Conservation (phyloP, 2,329 filamentous ascomycete species). For the Fusarium sp. region DNA sequence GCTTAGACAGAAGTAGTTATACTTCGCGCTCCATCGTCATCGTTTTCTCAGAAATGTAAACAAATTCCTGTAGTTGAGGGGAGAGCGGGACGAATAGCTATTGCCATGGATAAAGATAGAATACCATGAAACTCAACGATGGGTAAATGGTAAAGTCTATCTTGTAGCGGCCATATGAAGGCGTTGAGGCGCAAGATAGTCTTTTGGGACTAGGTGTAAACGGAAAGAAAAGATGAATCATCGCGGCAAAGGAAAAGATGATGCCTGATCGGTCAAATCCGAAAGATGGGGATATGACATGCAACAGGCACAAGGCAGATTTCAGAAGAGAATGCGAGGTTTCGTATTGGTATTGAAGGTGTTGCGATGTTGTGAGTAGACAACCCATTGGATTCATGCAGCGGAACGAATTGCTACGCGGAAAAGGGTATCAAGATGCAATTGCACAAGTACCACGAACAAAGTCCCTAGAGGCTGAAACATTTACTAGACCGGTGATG, state of each 20-base stretch:
- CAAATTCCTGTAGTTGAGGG: not conserved
- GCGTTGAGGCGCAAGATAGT: conserved; percentile 29
- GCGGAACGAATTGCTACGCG: conserved; percentile 7
- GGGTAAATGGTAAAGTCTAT: conserved; percentile 7
- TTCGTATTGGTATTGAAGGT: not conserved
- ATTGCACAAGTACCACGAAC: conserved; percentile 13
- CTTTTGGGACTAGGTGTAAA: conserved; percentile 13
- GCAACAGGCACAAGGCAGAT: conserved; percentile 8
- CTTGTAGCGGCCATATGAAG: conserved; percentile 1
- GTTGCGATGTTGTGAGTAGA: conserved; percentile 11
- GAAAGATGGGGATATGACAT: conserved; percentile 1
- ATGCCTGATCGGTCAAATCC: conserved; percentile 36
- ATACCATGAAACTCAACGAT: conserved; percentile 3
- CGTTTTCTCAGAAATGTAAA: not conserved
- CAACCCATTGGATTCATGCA: conserved; percentile 2
- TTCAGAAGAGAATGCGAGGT: not conserved
- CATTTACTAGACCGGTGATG: conserved; percentile 4
- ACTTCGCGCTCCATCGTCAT: not conserved
- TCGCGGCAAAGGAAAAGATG: not conserved
- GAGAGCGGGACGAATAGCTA: conserved; percentile 2
- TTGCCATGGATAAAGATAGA: conserved; percentile 25
- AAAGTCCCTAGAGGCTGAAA: conserved; percentile 29
- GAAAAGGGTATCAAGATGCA: conserved; percentile 27
- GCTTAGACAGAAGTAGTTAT: conserved; percentile 11
- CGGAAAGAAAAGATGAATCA: conserved; percentile 12